These are phyloP conservation scores for Clarkia xantiana DNA, from an alignment of 345 rosid species.

Conservation along the genomic window DNA sequence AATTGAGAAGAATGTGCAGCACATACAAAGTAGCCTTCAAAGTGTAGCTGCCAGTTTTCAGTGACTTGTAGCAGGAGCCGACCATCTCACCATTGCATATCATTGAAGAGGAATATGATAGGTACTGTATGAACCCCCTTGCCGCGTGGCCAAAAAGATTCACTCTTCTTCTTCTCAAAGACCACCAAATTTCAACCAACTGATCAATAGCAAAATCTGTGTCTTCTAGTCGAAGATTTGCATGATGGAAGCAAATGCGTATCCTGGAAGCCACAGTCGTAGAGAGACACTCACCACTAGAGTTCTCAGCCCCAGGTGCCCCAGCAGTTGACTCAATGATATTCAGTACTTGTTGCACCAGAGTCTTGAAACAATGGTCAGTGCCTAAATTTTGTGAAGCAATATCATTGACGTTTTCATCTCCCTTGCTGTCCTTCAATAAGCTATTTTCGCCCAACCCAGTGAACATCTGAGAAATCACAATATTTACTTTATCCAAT, in stretches of 20 bases:
- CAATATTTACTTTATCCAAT: constrained; percentile 29
- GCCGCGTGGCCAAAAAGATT: constrained; percentile 80
- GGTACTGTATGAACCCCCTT: constrained; percentile 60
- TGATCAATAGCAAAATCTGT: constrained; percentile 35
- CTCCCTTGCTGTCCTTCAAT: constrained; percentile 18
- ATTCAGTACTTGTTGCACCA: constrained; percentile 43
- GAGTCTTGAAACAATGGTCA: constrained; percentile 15
- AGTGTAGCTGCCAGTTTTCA: constrained; percentile 41
- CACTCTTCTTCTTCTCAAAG: constrained; percentile 69
- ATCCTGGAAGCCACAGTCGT: constrained; percentile 48
- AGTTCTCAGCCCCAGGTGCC: constrained; percentile 47
- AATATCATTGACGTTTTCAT: constrained; percentile 13
- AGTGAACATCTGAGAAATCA: constrained; percentile 29
- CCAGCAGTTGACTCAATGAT: constrained; percentile 64
- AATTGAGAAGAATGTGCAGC: constrained; percentile 68
- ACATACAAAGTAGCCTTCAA: constrained; percentile 71
- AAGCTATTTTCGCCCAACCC: constrained; percentile 13
- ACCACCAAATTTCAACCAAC: constrained; percentile 65
- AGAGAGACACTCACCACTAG: constrained; percentile 42
- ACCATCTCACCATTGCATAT: constrained; percentile 28
- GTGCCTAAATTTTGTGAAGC: constrained; percentile 23
- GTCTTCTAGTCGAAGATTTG: constrained; percentile 30
- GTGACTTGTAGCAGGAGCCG: constrained; percentile 37
- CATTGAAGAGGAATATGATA: constrained; percentile 46
- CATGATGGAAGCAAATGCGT: constrained; percentile 20